Evolutionary conservation across 2,329 filamentous ascomycete species (phyloP).

Genomic region (Orbilia quercus): DNA sequence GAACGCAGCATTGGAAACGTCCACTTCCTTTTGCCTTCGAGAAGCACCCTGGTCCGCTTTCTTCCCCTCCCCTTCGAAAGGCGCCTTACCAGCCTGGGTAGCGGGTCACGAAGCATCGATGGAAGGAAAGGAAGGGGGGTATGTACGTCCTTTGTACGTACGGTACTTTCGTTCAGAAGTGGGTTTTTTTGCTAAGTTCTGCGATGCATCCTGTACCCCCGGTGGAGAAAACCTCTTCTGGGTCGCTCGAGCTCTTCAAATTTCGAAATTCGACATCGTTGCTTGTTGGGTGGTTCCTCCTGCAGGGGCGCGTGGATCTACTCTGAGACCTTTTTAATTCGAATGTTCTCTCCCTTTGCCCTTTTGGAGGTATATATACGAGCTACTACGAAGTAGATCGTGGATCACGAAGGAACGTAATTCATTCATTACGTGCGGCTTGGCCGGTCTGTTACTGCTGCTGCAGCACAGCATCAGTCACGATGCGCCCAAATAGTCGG

Average conservation of each 20-base stretch:
- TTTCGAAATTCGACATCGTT: conserved; percentile 4
- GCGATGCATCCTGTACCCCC: conserved; percentile 15
- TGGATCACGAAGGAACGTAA: conserved; percentile 12
- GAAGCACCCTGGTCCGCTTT: conserved; percentile 31
- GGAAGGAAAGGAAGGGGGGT: conserved; percentile 10
- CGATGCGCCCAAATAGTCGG: too few relatives aligned
- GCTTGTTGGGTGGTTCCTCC: conserved; percentile 9
- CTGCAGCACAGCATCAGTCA: too few relatives aligned
- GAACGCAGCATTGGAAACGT: conserved; percentile 42
- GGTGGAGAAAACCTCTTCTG: conserved; percentile 31
- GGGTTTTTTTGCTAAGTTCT: conserved; percentile 7
- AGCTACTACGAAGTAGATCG: background rate
- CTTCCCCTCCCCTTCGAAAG: conserved; percentile 10
- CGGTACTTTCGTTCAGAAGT: too few relatives aligned
- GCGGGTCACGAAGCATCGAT: conserved; percentile 26
- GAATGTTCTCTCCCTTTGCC: conserved; percentile 4
- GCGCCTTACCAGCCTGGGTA: conserved; percentile 30
- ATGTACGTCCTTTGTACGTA: too few relatives aligned
- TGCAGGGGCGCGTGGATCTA: too few relatives aligned
- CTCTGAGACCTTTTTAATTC: conserved; percentile 19
- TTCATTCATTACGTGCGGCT: conserved; percentile 16
- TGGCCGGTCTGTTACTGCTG: too few relatives aligned
- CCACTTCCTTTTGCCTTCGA: conserved; percentile 35
- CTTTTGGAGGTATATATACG: conserved; percentile 9
- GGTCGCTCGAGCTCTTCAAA: conserved; percentile 36